Conservation (phyloP, 208 protist genomes). For the Herpetomonas muscarum region DNA sequence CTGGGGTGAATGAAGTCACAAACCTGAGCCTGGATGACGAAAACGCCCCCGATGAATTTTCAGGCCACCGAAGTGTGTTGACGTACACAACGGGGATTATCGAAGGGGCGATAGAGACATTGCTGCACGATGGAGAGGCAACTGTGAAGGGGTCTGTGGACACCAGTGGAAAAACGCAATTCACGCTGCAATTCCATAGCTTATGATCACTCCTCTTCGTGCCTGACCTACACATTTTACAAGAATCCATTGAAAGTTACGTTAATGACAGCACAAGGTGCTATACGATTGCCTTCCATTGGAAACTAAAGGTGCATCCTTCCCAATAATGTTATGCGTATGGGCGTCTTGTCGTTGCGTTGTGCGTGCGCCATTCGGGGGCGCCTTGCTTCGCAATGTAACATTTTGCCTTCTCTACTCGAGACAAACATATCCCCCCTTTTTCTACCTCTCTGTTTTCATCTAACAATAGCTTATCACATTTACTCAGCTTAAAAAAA, state of each 20-base stretch:
- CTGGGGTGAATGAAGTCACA: constrained; percentile 1
- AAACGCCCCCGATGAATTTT: background rate
- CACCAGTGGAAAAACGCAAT: constrained; percentile 58
- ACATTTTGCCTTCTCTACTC: background rate
- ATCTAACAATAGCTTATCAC: background rate
- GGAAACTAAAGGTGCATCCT: too few relatives aligned
- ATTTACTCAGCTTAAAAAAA: background rate
- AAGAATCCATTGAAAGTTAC: background rate
- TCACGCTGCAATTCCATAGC: constrained; percentile 56
- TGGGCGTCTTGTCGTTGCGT: background rate
- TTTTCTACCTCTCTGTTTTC: background rate
- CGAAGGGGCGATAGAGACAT: constrained; percentile 40
- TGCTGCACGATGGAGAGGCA: constrained; percentile 25
- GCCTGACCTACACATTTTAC: constrained; percentile 1
- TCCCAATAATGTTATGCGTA: too few relatives aligned
- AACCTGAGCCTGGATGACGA: background rate
- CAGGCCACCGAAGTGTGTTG: constrained; percentile 32
- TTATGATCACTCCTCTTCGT: background rate
- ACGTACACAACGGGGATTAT: constrained; percentile 37
- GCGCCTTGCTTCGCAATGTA: background rate
- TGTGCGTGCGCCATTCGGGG: background rate
- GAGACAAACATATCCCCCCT: background rate
- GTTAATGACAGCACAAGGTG: background rate
- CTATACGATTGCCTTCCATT: too few relatives aligned
- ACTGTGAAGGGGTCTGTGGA: constrained; percentile 41